These are phyloP conservation scores for Sporisorium iseilematis-ciliati DNA, from an alignment of 1,284 basidiomycete species.

Conservation along the genomic window DNA sequence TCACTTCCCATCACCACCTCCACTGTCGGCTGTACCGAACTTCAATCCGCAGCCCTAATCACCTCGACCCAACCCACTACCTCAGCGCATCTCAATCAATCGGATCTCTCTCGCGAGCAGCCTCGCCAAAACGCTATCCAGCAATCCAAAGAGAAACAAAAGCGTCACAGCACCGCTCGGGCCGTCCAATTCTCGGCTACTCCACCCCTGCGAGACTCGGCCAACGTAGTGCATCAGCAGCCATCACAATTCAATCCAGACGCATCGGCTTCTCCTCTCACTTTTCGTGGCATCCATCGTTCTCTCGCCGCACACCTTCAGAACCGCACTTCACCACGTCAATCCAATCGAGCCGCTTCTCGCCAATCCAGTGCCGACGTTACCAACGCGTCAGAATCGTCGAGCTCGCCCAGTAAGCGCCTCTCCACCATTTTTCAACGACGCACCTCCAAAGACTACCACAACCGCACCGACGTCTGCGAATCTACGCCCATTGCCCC, in stretches of 20 bases:
- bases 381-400: neutral
- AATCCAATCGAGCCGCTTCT: neutral
- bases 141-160: neutral
- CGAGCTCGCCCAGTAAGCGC: conserved; percentile 12
- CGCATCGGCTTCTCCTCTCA: conserved; percentile 4
- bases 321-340: conserved; percentile 19
- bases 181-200: conserved; percentile 18
- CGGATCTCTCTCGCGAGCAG: too few species aligned
- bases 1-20: neutral
- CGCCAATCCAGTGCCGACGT: neutral
- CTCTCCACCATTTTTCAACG: conserved; percentile 25
- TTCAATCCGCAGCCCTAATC: neutral
- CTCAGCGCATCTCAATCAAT: neutral
- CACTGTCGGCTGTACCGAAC: neutral
- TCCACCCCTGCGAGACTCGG: neutral
- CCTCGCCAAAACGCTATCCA: neutral
- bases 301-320: conserved; percentile 32
- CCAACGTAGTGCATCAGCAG: neutral
- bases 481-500: neutral
- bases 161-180: conserved; percentile 7
- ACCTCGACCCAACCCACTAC: neutral
- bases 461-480: neutral
- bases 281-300: conserved; percentile 23
- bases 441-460: conserved; percentile 10
- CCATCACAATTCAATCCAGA: neutral